Evolutionary conservation across 768 basidiomycete genomes (phyloP).

Genomic region (Inosperma sp.): DNA sequence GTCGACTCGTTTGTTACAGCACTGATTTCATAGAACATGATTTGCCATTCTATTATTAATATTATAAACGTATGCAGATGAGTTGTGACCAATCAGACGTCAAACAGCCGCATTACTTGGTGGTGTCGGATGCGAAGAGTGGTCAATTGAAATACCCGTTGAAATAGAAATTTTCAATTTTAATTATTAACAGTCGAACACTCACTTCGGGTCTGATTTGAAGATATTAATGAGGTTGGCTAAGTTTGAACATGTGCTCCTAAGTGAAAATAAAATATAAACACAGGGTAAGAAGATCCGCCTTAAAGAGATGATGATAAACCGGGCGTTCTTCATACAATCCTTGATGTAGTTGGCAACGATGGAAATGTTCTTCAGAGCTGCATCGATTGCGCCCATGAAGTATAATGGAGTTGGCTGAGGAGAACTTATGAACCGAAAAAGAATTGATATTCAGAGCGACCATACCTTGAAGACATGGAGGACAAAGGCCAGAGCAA

Average conservation of each 20-base stretch:
- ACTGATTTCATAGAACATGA: too few species aligned
- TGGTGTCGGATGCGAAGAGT: too few species aligned
- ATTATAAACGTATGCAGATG: too few species aligned
- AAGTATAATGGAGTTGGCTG: conserved; percentile 96
- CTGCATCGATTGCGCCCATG: conserved; percentile 97
- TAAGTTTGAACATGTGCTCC: conserved; percentile 98
- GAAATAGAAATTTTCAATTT: too few species aligned
- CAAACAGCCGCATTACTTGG: too few species aligned
- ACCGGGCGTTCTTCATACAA: conserved; percentile 93
- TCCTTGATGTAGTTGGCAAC: conserved; percentile 99
- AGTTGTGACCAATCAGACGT: too few species aligned
- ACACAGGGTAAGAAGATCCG: conserved; percentile 32
- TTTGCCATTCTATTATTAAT: too few species aligned
- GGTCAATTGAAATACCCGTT: too few species aligned
- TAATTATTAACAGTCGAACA: too few species aligned
- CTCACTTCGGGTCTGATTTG: conserved; percentile 80
- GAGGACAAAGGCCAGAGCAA: conserved; percentile 94
- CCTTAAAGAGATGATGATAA: conserved; percentile 98
- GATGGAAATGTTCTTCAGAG: conserved; percentile 93
- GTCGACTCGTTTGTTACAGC: too few species aligned
- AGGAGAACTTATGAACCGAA: too few species aligned
- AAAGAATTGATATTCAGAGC: background rate
- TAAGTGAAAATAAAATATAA: conserved; percentile 30
- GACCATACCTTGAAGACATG: conserved; percentile 87
- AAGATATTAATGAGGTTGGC: conserved; percentile 97